phyloP scores from a whole-genome alignment of 805 yeast species.

The Alloascoidea hylecoeti region DNA sequence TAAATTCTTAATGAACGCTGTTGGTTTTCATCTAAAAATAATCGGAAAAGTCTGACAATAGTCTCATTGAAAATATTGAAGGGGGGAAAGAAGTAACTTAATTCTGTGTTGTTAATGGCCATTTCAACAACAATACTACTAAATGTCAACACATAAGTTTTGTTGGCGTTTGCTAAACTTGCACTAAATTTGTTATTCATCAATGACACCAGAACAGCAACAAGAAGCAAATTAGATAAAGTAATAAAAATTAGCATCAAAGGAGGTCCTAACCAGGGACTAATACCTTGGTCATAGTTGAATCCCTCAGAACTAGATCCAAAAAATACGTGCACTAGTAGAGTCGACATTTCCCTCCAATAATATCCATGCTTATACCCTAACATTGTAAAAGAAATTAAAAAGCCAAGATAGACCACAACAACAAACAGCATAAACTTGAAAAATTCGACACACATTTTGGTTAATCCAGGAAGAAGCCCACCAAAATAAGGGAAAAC shows the following conservation, averaged over 20 bases:
- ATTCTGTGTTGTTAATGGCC: slow-evolving; percentile 16
- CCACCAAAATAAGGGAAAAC: slow-evolving; percentile 19
- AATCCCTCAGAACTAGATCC: slow-evolving; percentile 17
- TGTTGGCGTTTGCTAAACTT: slow-evolving; percentile 18
- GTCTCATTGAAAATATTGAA: slow-evolving; percentile 13
- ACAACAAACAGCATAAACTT: slow-evolving; percentile 14
- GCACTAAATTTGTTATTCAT: slow-evolving; percentile 16
- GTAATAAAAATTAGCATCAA: slow-evolving; percentile 17
- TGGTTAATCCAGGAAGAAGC: slow-evolving; percentile 17
- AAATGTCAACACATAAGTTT: slow-evolving; percentile 16
- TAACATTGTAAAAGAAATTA: slow-evolving; percentile 17
- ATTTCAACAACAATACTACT: slow-evolving; percentile 15
- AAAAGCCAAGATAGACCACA: slow-evolving; percentile 16
- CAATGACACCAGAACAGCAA: slow-evolving; percentile 19
- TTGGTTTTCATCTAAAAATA: neutral
- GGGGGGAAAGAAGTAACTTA: slow-evolving; percentile 18
- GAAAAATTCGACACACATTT: slow-evolving; percentile 15
- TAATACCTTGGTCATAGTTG: slow-evolving; percentile 15
- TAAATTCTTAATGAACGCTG: neutral
- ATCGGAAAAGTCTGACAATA: slow-evolving; percentile 12
- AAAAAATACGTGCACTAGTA: slow-evolving; percentile 17
- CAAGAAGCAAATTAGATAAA: slow-evolving; percentile 14
- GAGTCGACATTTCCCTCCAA: slow-evolving; percentile 16
- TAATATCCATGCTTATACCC: slow-evolving; percentile 14
- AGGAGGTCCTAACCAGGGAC: slow-evolving; percentile 16